phyloP scores from a whole-genome alignment of 2,329 filamentous ascomycete genomes.

The Achaetomium macrosporum region DNA sequence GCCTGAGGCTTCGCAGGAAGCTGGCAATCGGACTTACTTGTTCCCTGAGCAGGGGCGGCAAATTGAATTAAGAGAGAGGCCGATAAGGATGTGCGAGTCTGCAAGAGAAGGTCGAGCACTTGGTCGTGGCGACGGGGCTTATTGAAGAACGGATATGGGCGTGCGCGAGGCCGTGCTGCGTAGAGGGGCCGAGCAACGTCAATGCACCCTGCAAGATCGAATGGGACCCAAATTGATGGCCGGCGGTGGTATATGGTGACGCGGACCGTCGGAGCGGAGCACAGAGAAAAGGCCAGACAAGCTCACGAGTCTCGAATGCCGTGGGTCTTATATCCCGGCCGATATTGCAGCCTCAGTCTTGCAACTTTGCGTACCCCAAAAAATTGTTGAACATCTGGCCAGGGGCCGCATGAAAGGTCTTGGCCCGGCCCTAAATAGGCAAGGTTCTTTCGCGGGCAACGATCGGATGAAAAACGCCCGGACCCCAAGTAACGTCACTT shows the following conservation, averaged over 20 bases:
- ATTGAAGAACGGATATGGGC: background rate
- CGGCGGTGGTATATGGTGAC: background rate
- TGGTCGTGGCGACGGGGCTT: background rate
- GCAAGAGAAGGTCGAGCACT: background rate
- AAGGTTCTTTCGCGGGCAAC: too few species aligned
- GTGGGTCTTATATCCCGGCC: background rate
- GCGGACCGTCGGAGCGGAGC: background rate
- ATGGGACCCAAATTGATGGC: background rate
- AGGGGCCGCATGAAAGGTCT: background rate
- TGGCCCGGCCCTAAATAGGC: background rate
- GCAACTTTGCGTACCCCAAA: background rate
- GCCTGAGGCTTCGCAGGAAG: background rate
- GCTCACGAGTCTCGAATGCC: conserved; percentile 4
- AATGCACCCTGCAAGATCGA: background rate
- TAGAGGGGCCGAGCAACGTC: background rate
- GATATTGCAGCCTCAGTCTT: background rate
- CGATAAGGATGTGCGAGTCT: background rate
- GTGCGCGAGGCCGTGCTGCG: background rate
- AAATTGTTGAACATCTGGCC: background rate
- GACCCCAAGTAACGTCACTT: too few species aligned
- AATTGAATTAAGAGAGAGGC: background rate
- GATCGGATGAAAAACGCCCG: too few species aligned
- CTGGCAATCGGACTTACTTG: background rate
- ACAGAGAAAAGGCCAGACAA: conserved; percentile 21
- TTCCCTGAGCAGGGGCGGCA: background rate